Conservation (phyloP, 75 land plant genomes). For the Gnetum montanum region DNA sequence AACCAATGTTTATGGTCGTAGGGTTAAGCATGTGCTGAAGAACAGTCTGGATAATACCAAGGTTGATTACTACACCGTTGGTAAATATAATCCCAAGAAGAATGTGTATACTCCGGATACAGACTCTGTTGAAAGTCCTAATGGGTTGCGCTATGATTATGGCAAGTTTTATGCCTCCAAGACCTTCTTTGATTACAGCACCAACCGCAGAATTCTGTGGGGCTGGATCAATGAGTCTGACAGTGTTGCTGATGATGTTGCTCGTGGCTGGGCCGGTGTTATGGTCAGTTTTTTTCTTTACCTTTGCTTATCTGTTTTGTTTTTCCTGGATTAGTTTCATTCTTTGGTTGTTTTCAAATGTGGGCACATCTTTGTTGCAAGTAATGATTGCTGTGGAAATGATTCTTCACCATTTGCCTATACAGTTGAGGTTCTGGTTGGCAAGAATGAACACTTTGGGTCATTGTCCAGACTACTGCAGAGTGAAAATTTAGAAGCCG, state of each 20-base stretch:
- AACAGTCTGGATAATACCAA: conserved; percentile 31
- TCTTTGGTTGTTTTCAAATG: not conserved
- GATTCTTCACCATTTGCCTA: not conserved
- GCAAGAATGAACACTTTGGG: not conserved
- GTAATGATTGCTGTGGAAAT: not conserved
- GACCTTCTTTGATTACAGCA: conserved; percentile 26
- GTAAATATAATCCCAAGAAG: not conserved
- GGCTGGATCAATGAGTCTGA: conserved; percentile 46
- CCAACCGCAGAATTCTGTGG: conserved; percentile 25
- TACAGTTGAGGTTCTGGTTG: not conserved
- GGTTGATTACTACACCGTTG: conserved; percentile 35
- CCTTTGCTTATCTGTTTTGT: not conserved
- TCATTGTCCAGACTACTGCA: not conserved
- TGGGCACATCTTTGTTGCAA: not conserved
- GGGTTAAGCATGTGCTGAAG: conserved; percentile 59
- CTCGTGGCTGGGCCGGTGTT: conserved; percentile 34
- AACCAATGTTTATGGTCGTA: conserved; percentile 18
- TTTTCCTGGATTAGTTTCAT: not conserved
- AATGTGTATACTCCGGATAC: conserved; percentile 3
- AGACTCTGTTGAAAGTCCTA: conserved; percentile 16
- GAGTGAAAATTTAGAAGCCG: no score
- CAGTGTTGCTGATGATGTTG: conserved; percentile 17
- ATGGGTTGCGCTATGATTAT: conserved; percentile 29
- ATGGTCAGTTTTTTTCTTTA: conserved; percentile 12
- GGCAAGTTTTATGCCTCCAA: conserved; percentile 47